A percentile compares a stretch with the other conserved stretches of the same genome.
phyloP scores from a whole-genome alignment of 2,329 filamentous ascomycete genomes.

The Scopulariopsis brevicaulis region DNA sequence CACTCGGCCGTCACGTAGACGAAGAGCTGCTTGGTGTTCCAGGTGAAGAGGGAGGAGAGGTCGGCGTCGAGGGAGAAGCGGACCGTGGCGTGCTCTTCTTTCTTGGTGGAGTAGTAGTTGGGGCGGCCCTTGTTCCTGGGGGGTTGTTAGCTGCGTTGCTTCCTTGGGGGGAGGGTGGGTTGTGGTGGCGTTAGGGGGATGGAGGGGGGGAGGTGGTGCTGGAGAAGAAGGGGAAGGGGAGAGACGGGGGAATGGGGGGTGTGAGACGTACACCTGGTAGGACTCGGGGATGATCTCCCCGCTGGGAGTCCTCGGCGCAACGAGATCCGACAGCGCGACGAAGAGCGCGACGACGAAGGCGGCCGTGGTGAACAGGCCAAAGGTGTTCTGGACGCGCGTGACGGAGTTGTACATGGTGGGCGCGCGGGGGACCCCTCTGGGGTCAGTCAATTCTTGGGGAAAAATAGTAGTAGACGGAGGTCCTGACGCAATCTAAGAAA shows the following conservation, averaged over 20 bases:
- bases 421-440: background rate
- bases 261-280: constrained; percentile 64
- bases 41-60: constrained; percentile 85
- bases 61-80: constrained; percentile 90
- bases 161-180: background rate
- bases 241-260: background rate
- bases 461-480: background rate
- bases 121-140: constrained; percentile 74
- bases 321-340: constrained; percentile 70
- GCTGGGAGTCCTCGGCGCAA: constrained; percentile 55
- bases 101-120: constrained; percentile 89
- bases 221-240: background rate
- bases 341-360: constrained; percentile 69
- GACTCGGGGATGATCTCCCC: constrained; percentile 55
- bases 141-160: background rate
- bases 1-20: constrained; percentile 84
- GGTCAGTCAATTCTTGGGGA: background rate
- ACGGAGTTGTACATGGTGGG: constrained; percentile 74
- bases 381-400: constrained; percentile 80
- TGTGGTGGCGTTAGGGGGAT: background rate
- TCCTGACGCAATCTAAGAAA: background rate
- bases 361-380: constrained; percentile 96
- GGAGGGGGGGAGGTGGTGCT: constrained; percentile 1
- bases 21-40: constrained; percentile 99
- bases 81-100: constrained; percentile 92